Base-by-base conservation (phyloP, 2,329 filamentous ascomycete species). In the Aspergillus eucalypticola region DNA sequence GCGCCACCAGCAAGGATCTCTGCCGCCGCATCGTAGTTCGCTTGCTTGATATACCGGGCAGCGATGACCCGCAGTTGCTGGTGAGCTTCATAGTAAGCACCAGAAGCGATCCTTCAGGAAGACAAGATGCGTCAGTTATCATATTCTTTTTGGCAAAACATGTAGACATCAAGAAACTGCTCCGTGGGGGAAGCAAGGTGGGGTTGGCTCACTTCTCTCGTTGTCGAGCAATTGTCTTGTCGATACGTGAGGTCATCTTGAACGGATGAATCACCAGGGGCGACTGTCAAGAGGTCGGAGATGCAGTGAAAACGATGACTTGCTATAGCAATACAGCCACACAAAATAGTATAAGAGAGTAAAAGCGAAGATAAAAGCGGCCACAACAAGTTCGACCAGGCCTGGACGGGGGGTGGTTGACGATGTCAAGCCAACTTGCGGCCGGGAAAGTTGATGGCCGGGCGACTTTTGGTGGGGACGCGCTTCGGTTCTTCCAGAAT, bases 21-120 rank as follows among this genome's bases (percentile, higher is more conserved):
- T 74, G 92, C 89, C 51, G 96, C 95, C 11, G 92, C 89, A 67
- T 84, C 76, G 85, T 90, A 97, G 83, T 94, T 94, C 63, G 86
- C 82, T 46, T 89, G 84, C 81, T 98, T 98, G 76, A 94, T 88
- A 80, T 99, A 96, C 60, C 96, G 92, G 41, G 92, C 90, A 62
- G 93, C 93, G 68, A 97, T 94, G 57, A 97, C 93, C 64, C 95
- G 92, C 67, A 96, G 91, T 82, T 99, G 95, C 78, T 99, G 95
- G 80, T 98, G 94, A 60, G 95, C 95, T 84, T 99, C 95, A 82
- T 99, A 99, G 84, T 87, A 97, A 75, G 95, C 89, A 71, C 93
- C 94, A 77, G 96, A 92, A 67, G 87, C 83, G 77, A 96, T 96
- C 78, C 92, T 91, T 69, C 3, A 60, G 25, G 57, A 62, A 62